Percentiles rank a stretch among this genome's conserved stretches.
Evolutionary conservation across 305 asterid genomes (phyloP).

Genomic region (Salvia sclarea): DNA sequence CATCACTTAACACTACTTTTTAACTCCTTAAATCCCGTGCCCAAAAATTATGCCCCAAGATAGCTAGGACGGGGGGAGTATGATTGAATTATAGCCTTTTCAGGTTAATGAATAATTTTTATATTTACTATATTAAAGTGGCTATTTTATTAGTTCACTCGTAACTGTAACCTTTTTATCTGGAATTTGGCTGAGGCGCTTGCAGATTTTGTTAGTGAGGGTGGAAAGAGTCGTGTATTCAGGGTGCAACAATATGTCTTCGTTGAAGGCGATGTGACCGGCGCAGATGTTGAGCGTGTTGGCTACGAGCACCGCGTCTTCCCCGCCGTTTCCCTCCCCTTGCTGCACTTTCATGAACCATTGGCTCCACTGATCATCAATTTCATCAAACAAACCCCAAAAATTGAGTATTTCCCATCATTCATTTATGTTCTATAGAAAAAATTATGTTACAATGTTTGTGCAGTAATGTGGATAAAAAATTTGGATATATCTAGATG

Average conservation of each 20-base stretch:
- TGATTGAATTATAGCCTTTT: no score
- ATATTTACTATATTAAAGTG: no score
- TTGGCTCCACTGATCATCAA: not conserved
- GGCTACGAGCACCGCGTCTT: constrained; percentile 18
- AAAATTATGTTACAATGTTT: no score
- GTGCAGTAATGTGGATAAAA: no score
- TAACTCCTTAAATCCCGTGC: no score
- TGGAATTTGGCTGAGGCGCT: not conserved
- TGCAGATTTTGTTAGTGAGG: constrained; percentile 16
- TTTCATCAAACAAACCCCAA: not conserved
- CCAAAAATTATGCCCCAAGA: no score
- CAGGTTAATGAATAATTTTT: no score
- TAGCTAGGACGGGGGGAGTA: no score
- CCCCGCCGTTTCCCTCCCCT: not conserved
- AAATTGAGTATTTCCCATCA: not conserved
- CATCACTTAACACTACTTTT: no score
- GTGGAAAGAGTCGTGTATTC: constrained; percentile 29
- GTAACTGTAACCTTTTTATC: constrained; percentile 18
- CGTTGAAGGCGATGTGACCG: not conserved
- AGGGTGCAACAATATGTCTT: not conserved
- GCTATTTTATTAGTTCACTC: no score
- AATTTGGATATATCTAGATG: no score
- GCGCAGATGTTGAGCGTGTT: constrained; percentile 23
- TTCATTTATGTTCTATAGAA: not conserved
- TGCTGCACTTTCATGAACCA: constrained; percentile 17